phyloP scores from a whole-genome alignment of 176 grass and related monocot genomes.

The Aechmea fasciata region DNA sequence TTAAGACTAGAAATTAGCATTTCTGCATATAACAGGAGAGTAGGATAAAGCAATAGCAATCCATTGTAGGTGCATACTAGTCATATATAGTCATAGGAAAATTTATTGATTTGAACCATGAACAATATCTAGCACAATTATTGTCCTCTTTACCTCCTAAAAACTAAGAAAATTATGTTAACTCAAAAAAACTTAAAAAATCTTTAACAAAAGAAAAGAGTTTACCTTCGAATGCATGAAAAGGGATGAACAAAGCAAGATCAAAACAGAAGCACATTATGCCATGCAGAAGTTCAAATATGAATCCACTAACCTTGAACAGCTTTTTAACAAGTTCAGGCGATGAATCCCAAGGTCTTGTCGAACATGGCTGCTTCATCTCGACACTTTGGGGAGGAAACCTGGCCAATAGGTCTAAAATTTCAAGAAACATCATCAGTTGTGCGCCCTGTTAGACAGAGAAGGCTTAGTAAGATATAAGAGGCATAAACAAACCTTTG shows the following conservation, averaged over 20 bases:
- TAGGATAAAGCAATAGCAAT: too few species aligned
- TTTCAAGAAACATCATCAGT: constrained; percentile 7
- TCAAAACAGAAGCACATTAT: background rate
- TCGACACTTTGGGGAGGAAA: constrained; percentile 88
- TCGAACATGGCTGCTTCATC: constrained; percentile 77
- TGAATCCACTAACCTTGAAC: constrained; percentile 61
- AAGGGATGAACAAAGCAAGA: background rate
- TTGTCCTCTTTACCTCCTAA: too few species aligned
- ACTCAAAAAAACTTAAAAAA: too few species aligned
- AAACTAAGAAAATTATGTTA: too few species aligned
- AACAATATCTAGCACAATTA: too few species aligned
- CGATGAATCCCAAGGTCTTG: constrained; percentile 88
- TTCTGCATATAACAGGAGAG: too few species aligned
- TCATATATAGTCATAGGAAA: too few species aligned
- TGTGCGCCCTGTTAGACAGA: constrained; percentile 10
- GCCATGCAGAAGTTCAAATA: too few species aligned
- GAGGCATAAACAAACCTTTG: constrained; percentile 51
- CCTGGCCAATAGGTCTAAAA: constrained; percentile 82
- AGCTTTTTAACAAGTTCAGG: constrained; percentile 85
- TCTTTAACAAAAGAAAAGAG: too few species aligned
- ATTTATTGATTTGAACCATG: too few species aligned
- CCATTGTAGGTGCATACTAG: too few species aligned
- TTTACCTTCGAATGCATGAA: background rate
- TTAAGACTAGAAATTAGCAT: too few species aligned
- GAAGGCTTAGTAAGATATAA: constrained; percentile 2